phyloP scores from a whole-genome alignment of 2,329 filamentous ascomycete genomes.

The Microdochium trichocladiopsis region DNA sequence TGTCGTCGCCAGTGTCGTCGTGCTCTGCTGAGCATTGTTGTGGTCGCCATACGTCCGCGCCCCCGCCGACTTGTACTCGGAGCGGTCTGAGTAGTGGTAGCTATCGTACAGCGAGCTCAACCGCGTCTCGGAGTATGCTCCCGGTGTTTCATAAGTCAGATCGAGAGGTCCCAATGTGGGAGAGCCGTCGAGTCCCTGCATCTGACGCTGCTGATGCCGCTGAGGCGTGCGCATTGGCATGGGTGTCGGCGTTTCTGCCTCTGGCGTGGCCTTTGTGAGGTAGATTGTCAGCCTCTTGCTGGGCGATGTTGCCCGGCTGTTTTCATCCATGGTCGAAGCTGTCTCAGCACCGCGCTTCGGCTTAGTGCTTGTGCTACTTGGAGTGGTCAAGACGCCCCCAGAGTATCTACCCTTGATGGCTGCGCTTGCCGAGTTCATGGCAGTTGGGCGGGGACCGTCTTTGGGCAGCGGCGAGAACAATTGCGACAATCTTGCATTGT shows the following conservation, averaged over 20 bases:
- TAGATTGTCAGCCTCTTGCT: background rate
- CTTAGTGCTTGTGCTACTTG: background rate
- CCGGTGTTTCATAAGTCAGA: slow-evolving; percentile 1
- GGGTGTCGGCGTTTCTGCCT: slow-evolving; percentile 13
- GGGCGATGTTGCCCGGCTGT: background rate
- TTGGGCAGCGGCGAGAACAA: slow-evolving; percentile 17
- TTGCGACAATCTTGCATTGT: slow-evolving; percentile 14
- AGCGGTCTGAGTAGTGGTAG: slow-evolving; percentile 11
- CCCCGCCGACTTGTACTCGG: slow-evolving; percentile 1
- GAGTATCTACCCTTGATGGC: slow-evolving; percentile 1
- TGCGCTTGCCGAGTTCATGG: background rate
- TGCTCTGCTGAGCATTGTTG: slow-evolving; percentile 2
- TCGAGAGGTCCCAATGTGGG: slow-evolving; percentile 8
- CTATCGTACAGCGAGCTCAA: slow-evolving; percentile 21
- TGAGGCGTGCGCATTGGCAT: slow-evolving; percentile 12
- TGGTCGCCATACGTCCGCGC: slow-evolving; percentile 4
- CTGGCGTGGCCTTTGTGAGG: background rate
- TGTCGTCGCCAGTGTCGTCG: slow-evolving; percentile 2
- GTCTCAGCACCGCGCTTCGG: background rate
- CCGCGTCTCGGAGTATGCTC: slow-evolving; percentile 16
- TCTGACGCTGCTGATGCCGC: slow-evolving; percentile 7
- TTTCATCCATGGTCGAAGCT: background rate
- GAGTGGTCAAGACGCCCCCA: background rate
- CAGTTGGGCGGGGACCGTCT: slow-evolving; percentile 1
- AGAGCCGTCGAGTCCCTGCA: slow-evolving; percentile 6